A percentile compares a stretch with the other conserved stretches of the same genome.
These are phyloP conservation scores for Chaetomium fimeti DNA, from an alignment of 495 filamentous ascomycete species.

Conservation along the genomic window DNA sequence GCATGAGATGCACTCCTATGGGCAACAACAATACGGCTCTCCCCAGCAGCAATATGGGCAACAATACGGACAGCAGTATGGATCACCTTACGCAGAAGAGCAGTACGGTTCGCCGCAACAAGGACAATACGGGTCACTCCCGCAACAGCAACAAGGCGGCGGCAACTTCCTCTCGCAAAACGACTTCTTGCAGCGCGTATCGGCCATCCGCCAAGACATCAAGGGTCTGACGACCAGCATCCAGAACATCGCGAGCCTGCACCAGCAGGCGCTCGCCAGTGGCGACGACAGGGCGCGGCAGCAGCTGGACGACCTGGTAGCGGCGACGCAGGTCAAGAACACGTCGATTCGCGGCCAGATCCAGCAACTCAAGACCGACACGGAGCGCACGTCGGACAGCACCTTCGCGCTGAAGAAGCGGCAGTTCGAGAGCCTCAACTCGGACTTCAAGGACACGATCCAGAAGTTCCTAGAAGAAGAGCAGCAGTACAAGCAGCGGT, in stretches of 20 bases:
- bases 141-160: constrained; percentile 27
- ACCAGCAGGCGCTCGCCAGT: constrained; percentile 59
- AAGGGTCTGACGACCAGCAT: constrained; percentile 54
- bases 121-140: not conserved
- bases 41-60: constrained; percentile 18
- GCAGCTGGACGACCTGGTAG: constrained; percentile 59
- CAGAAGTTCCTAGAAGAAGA: constrained; percentile 64
- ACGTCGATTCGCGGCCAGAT: constrained; percentile 65
- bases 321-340: constrained; percentile 65
- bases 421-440: constrained; percentile 63
- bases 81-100: constrained; percentile 21
- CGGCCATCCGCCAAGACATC: constrained; percentile 58
- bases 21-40: constrained; percentile 18
- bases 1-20: constrained; percentile 43
- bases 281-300: constrained; percentile 48
- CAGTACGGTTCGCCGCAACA: constrained; percentile 17
- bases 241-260: constrained; percentile 56
- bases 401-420: constrained; percentile 56
- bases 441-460: constrained; percentile 61
- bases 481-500: constrained; percentile 60
- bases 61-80: constrained; percentile 23
- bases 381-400: constrained; percentile 54
- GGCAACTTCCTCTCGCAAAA: constrained; percentile 46
- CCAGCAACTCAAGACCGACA: constrained; percentile 63
- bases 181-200: constrained; percentile 61